Evolutionary conservation across 1,139 yeast genomes (phyloP).

Genomic region (Sugiyamaella neomexicana): DNA sequence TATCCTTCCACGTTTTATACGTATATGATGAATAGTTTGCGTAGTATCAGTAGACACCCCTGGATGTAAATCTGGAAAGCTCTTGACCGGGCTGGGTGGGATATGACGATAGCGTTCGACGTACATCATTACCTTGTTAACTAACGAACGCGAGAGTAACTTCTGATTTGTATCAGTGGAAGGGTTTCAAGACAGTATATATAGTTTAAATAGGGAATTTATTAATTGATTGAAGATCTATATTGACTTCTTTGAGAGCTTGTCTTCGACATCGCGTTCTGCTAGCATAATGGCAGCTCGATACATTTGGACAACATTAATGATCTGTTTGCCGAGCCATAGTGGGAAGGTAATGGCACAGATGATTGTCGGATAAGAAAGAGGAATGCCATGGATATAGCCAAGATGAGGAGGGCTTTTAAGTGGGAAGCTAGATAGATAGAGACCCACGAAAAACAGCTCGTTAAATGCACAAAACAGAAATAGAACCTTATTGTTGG

Average conservation of each 20-base stretch:
- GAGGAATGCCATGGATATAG: constrained; percentile 45
- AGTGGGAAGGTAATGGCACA: constrained; percentile 72
- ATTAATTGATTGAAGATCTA: too few species aligned
- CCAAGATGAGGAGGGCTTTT: constrained; percentile 45
- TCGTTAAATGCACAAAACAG: constrained; percentile 91
- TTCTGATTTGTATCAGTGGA: constrained; percentile 31
- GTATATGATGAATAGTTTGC: constrained; percentile 41
- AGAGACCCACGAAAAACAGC: constrained; percentile 85
- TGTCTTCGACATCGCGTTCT: constrained; percentile 69
- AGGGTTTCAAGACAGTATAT: constrained; percentile 6
- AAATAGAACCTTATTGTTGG: constrained; percentile 79
- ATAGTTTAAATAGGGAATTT: too few species aligned
- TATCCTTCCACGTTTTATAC: constrained; percentile 43
- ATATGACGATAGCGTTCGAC: constrained; percentile 43
- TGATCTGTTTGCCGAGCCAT: constrained; percentile 87
- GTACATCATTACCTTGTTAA: constrained; percentile 42
- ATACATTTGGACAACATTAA: constrained; percentile 84
- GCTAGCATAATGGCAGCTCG: constrained; percentile 86
- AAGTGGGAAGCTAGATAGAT: constrained; percentile 67
- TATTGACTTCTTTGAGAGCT: constrained; percentile 29
- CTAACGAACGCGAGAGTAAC: constrained; percentile 36
- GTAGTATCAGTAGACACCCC: constrained; percentile 35
- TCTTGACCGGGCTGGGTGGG: constrained; percentile 46
- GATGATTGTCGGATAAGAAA: constrained; percentile 67
- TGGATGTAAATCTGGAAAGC: constrained; percentile 30